Evolutionary conservation across 768 basidiomycete genomes (phyloP), one percentile per base, ranked within the genome.

Genomic region (Pulveroboletus sp.): DNA sequence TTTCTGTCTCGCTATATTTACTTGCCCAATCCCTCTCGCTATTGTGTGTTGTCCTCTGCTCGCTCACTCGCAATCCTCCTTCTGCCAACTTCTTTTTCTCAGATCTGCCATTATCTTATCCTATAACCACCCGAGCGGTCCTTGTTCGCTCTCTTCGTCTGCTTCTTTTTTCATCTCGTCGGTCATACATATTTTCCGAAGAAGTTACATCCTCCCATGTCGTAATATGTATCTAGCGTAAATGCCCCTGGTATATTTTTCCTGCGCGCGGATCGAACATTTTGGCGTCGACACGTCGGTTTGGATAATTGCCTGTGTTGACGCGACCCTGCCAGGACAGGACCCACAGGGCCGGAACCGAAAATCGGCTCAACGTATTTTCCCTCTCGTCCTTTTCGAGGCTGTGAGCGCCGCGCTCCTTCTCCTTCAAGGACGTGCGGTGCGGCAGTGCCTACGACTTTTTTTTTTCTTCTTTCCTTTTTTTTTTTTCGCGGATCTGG

Each of bases 151-250:
- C 56, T 8, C 16, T 31, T 36, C 20, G 9, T 14, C 41, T 40
- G n/a, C n/a, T 22, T 16, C 1, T 14, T 39, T 16, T 16, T 39
- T 34, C 14, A 2, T 41, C 44, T 31, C 22, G 22, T 19, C 10
- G 17, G n/a, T 2, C 30, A 41, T 27, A 40, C 43, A 27, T 44
- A 32, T 39, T n/a, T 36, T 10, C 14, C 31, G n/a, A n/a, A 32
- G 29, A 47, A 43, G 19, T 40, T 51, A 44, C n/a, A n/a, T n/a
- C n/a, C 14, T 45, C 37, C 16, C 19, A 30, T 42, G 46, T 22
- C 47, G 23, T 64, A 67, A 67, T 63, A 43, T 62, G 63, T 64
- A 67, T 34, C 47, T 62, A 59, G 56, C 55, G 30, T 64, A 67
- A 29, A 59, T 64, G 29, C 62, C 37, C 37, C 40, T 35, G 45